Base-by-base conservation (phyloP, 2,329 filamentous ascomycete genomes). In the Paraconiothyrium sp. region DNA sequence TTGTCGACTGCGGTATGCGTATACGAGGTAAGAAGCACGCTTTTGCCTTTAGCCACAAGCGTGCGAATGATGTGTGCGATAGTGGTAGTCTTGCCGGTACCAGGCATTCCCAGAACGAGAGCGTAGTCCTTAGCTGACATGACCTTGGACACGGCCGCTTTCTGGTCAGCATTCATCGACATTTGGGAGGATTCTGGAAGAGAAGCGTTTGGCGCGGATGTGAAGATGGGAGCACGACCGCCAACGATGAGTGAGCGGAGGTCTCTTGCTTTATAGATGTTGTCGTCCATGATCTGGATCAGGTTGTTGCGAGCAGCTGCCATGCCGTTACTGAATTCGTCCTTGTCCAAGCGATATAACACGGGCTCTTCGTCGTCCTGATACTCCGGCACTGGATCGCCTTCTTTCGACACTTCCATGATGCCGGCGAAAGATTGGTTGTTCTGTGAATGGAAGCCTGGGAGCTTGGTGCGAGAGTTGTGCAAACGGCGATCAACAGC, bases 1-100 rank as follows among this genome's bases (percentile, higher is more conserved):
- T 99, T 99, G 86, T 99, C 95, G 3, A 99, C 95, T 3, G 95
- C 95, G 0, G 94, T 97, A 75, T 99, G 95, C 0, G 95, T 99
- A 77, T 98, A 98, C 0, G 94, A 97, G 0, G 95, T 96, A 44
- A 99, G 83, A 7, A 99, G 83, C 14, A 99, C 93, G 59, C 92
- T 97, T 80, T 98, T 98, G 11, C 93, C 91, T 76, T 97, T 92
- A 0, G 90, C 89, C 5, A 95, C 90, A 34, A 99, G 84, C 0
- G 94, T 92, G 48, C 92, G 90, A 71, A 99, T 98, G 69, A 99
- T 97, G 76, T 98, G 94, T 5, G 94, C 93, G 72, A 99, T 98
- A 0, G 95, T 99, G 0, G 95, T 99, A 2, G 95, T 99, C 79
- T 99, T 99, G 60, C 95, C 95, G 0, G 95, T 99, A 8, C 95